Base-by-base conservation (phyloP, 441 rosid species). In the Flueggea neowawraea region DNA sequence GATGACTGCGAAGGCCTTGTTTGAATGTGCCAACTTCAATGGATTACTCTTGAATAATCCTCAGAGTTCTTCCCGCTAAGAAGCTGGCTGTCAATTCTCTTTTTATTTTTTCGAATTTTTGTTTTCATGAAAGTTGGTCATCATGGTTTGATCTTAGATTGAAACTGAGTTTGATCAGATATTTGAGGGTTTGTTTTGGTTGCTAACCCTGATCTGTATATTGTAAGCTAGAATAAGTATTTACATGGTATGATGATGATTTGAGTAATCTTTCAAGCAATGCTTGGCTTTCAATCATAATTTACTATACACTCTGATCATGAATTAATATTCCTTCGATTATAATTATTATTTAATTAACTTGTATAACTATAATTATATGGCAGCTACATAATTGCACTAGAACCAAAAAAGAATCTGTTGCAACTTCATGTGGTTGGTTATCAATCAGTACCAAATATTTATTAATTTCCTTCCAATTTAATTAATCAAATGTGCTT, bases 1-100 rank as follows among this genome's bases (percentile, higher is more conserved):
- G 82, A 91, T 88, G 96, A 85, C 96, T 28, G 92, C 95, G 2
- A 89, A 82, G 71, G 90, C 96, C 53, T 74, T 95, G 74, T 85
- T 89, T 49, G 87, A 85, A 15, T 83, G 85, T 64, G 76, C 65
- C 71, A 75, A 75, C 71, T 60, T 78, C 58, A 75, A 58, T 57
- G 77, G 77, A 58, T n/a, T 36, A 36, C 41, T 73, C 60, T 41
- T 67, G 71, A 58, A 55, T 17, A 66, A 64, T 65, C 58, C 65
- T 44, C 63, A 78, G 58, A 62, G 52, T 66, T 71, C 41, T 36
- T 36, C 75, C 55, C 69, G 70, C 61, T 67, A 63, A 72, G 49
- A 28, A 16, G 16, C 7, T 9, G 53, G n/a, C 41, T 43, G 11
- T 55, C 8, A 6, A 32, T 67, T 54, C n/a, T 56, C 32, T 28